These are phyloP conservation scores for Nepenthes alata DNA, from an alignment of 179 eudicot genomes.

Conservation along the genomic window DNA sequence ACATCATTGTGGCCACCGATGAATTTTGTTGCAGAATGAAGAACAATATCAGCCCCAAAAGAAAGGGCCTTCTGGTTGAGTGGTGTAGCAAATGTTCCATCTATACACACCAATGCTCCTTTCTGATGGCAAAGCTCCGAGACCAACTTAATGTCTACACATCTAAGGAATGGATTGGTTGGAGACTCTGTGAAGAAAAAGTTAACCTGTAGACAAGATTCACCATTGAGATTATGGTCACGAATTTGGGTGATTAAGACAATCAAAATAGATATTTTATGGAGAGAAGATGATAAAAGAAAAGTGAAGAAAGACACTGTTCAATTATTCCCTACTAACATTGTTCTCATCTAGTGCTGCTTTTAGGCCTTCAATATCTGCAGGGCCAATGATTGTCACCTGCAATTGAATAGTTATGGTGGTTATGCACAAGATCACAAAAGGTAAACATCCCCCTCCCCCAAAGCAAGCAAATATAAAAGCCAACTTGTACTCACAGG, in stretches of 20 bases:
- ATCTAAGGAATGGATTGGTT: slow-evolving; percentile 90
- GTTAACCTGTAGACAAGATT: slow-evolving; percentile 42
- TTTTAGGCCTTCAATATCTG: slow-evolving; percentile 71
- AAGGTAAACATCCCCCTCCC: background rate
- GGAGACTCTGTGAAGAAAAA: slow-evolving; percentile 97
- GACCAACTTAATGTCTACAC: slow-evolving; percentile 86
- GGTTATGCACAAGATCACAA: background rate
- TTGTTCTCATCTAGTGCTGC: slow-evolving; percentile 64
- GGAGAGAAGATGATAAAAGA: background rate
- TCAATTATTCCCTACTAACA: slow-evolving; percentile 25
- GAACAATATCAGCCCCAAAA: slow-evolving; percentile 85
- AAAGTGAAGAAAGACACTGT: background rate
- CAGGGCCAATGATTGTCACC: slow-evolving; percentile 97
- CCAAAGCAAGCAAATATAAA: too few species aligned
- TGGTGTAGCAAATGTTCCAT: slow-evolving; percentile 94
- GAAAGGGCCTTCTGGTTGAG: slow-evolving; percentile 93
- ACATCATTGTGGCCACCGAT: slow-evolving; percentile 97
- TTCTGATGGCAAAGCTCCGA: slow-evolving; percentile 84
- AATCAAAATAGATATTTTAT: background rate
- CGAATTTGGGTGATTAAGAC: too few species aligned
- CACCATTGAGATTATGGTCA: background rate
- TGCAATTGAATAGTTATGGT: slow-evolving; percentile 14
- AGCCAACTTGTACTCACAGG: too few species aligned
- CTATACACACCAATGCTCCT: slow-evolving; percentile 85
- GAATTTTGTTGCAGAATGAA: slow-evolving; percentile 81